Conservation (phyloP, 139 green algal species). For the Deuterostichococcus epilithicus region DNA sequence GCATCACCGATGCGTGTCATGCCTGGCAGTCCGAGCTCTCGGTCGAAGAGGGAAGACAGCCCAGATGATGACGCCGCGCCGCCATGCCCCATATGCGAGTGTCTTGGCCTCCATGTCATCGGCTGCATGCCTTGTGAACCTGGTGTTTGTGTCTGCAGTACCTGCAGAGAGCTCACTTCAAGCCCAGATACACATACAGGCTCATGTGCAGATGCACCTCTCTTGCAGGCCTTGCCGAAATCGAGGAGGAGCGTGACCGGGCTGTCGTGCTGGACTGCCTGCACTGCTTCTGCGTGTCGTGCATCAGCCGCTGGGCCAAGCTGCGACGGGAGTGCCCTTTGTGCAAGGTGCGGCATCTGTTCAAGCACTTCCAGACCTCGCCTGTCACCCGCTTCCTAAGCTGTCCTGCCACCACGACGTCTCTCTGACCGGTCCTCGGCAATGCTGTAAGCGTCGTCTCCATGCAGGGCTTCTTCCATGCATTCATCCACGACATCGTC, state of each 20-base stretch:
- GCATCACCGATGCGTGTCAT: not conserved
- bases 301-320: slow-evolving; percentile 11
- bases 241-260: not conserved
- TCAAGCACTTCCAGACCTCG: no score
- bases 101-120: not conserved
- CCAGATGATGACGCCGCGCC: not conserved
- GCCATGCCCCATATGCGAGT: not conserved
- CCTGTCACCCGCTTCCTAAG: no score
- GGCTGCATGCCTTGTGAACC: not conserved
- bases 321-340: slow-evolving; percentile 16
- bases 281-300: slow-evolving; percentile 24
- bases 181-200: no score
- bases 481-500: not conserved
- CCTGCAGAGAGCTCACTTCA: no score
- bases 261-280: slow-evolving; percentile 18
- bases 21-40: not conserved
- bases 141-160: no score
- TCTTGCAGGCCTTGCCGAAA: slow-evolving; percentile 14
- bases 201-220: not conserved
- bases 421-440: no score
- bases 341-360: slow-evolving; percentile 11
- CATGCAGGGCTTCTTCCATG: not conserved
- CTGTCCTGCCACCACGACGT: no score
- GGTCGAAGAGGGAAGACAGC: not conserved
- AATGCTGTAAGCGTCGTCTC: no score